Base-by-base conservation (phyloP, 208 protist species). In the Trypanosoma platydactyli region DNA sequence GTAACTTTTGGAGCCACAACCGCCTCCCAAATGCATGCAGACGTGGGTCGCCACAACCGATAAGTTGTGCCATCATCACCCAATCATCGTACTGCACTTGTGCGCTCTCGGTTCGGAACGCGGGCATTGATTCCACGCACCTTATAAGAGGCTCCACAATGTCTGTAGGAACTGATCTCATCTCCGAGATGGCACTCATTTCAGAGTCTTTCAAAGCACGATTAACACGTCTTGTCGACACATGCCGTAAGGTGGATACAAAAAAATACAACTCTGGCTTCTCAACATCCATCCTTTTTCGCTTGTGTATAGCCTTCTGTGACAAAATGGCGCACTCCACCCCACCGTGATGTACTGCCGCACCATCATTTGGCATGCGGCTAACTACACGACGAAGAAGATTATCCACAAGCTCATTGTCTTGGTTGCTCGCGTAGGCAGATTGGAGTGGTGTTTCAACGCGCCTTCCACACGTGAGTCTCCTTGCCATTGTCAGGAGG, bases 231-330 rank as follows among this genome's bases (percentile, higher is more conserved):
- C 27, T 30, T 22, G 11, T 1, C 13, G 66, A 46, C 20, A 64
- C 20, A n/a, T 64, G 56, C 1, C 66, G 66, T 18, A 71, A 18
- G 6, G 55, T 65, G 33, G 66, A 71, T 25, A 59, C 20, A 0
- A 74, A 40, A 30, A 64, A 74, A 7, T 63, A 3, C 6, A 74
- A 49, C 30, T 74, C 68, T 38, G 54, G 61, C 54, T 51, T 67
- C 44, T 74, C 68, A 57, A 74, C 56, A 0, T 1, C 12, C 9
- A 22, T 44, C 25, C 44, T 12, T 24, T 20, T 35, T 25, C 61
- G n/a, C 27, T 74, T 74, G 25, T 74, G 68, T 38, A 74, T 58
- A n/a, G 33, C 52, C 46, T 74, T 74, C 25, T 64, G 59, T 5
- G 52, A 25, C 3, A 64, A 16, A 48, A 62, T 0, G 3, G n/a